Percentiles rank a stretch among this genome's conserved stretches.
These are phyloP conservation scores for Sherardia arvensis DNA, from an alignment of 257 asterid genomes.

Conservation along the genomic window DNA sequence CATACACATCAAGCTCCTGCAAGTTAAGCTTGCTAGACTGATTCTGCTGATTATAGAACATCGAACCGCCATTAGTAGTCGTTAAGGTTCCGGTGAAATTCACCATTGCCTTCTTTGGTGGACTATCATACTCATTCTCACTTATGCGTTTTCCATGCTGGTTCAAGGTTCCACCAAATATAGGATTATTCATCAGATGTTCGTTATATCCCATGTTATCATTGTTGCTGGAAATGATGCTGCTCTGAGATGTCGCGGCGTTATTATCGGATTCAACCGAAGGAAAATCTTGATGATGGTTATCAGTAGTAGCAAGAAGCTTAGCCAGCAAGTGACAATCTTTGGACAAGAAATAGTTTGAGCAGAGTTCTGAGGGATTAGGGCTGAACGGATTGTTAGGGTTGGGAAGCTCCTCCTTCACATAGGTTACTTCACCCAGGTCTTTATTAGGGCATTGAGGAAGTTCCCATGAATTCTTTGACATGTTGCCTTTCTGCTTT, in stretches of 20 bases:
- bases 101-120: slow-evolving; percentile 2
- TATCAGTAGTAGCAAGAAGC: slow-evolving; percentile 23
- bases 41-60: slow-evolving; percentile 17
- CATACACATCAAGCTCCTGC: slow-evolving; percentile 23
- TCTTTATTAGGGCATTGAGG: slow-evolving; percentile 18
- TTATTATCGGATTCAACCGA: slow-evolving; percentile 14
- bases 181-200: slow-evolving; percentile 3
- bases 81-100: neutral
- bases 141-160: slow-evolving; percentile 4
- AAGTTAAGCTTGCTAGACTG: slow-evolving; percentile 14
- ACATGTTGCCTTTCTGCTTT: slow-evolving; percentile 63
- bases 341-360: slow-evolving; percentile 32
- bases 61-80: slow-evolving; percentile 5
- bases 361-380: slow-evolving; percentile 18
- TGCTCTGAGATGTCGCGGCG: slow-evolving; percentile 15
- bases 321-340: slow-evolving; percentile 31
- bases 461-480: slow-evolving; percentile 38
- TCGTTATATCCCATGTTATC: neutral
- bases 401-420: slow-evolving; percentile 16
- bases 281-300: slow-evolving; percentile 16
- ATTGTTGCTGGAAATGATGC: neutral
- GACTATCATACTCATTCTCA: slow-evolving; percentile 11
- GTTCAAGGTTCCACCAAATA: neutral
- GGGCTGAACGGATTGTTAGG: slow-evolving; percentile 3
- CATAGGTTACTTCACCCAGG: slow-evolving; percentile 7